Percentiles rank a stretch among this genome's conserved stretches.
These are phyloP conservation scores for Prunus yedoensis DNA, from an alignment of 331 rosid genomes.

Conservation along the genomic window DNA sequence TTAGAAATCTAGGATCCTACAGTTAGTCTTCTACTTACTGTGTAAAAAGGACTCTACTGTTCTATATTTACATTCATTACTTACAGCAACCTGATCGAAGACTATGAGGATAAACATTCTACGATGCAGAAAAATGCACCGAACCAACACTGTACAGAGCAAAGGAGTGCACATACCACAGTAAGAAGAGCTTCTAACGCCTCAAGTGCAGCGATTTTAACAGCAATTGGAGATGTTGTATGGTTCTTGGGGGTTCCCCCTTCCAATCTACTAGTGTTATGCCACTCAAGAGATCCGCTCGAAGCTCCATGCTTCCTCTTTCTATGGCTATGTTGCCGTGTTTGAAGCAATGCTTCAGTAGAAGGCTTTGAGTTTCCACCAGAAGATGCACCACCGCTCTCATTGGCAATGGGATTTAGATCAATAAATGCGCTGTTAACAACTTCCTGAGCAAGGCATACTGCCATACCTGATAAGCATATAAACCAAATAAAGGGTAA, in stretches of 20 bases:
- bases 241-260: slow-evolving; percentile 33
- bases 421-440: slow-evolving; percentile 58
- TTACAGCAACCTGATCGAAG: not conserved
- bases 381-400: slow-evolving; percentile 29
- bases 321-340: slow-evolving; percentile 37
- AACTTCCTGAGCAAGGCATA: slow-evolving; percentile 63
- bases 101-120: not conserved
- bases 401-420: slow-evolving; percentile 47
- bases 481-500: not conserved
- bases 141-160: slow-evolving; percentile 10
- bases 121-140: not conserved
- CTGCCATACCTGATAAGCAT: slow-evolving; percentile 72
- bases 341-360: slow-evolving; percentile 26
- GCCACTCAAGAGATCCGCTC: slow-evolving; percentile 39
- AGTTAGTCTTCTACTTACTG: not conserved
- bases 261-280: slow-evolving; percentile 32
- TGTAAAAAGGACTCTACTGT: not conserved
- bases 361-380: slow-evolving; percentile 39
- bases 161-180: slow-evolving; percentile 51
- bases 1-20: not conserved
- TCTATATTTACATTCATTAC: not conserved
- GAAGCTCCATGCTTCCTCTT: slow-evolving; percentile 62
- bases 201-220: slow-evolving; percentile 84
- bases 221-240: slow-evolving; percentile 39
- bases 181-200: slow-evolving; percentile 74